Evolutionary conservation across 306 rosid genomes (phyloP), one percentile per base, ranked within the genome.

Genomic region (Lagenaria siceraria): DNA sequence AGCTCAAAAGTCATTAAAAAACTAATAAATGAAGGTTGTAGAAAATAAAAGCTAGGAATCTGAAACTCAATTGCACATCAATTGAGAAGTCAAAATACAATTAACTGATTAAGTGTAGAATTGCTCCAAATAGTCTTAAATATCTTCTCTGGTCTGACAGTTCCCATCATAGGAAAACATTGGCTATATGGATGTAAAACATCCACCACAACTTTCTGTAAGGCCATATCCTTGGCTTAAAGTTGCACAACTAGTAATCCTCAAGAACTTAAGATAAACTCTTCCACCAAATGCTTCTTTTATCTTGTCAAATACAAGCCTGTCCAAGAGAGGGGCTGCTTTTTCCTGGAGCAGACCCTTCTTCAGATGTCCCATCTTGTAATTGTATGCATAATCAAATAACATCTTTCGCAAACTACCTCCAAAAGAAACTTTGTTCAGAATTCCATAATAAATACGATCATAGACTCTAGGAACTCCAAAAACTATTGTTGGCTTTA

Each of bases 401-500:
- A n/a, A n/a, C n/a, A n/a, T n/a, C n/a, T n/a, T n/a, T 82, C 64
- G 75, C 46, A 92, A 35, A 76, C 78, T 63, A 79, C 96, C 96
- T 33, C 89, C 91, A 3, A 96, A 79, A 55, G 97, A 86, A 77
- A 92, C 81, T 83, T 86, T 92, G 85, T 80, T 83, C 27, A 58
- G 49, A 49, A 70, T 85, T 90, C 97, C 97, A 0, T 84, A n/a
- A 71, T 84, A 85, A 74, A 92, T 85, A 33, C 92, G 91, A 81
- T 94, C 98, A 68, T 82, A 91, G 79, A 94, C 93, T 80, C 98
- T 86, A 76, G 98, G 97, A 58, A 94, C 98, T 5, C 93, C 97
- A 78, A 90, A 94, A 80, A 91, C 91, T 55, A 90, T 76, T 55
- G 93, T 86, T 77, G 98, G 98, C 81, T 82, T 89, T 78, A 90